Conservation (phyloP, 202 grass and related monocot genomes). For the Panicum virgatum region DNA sequence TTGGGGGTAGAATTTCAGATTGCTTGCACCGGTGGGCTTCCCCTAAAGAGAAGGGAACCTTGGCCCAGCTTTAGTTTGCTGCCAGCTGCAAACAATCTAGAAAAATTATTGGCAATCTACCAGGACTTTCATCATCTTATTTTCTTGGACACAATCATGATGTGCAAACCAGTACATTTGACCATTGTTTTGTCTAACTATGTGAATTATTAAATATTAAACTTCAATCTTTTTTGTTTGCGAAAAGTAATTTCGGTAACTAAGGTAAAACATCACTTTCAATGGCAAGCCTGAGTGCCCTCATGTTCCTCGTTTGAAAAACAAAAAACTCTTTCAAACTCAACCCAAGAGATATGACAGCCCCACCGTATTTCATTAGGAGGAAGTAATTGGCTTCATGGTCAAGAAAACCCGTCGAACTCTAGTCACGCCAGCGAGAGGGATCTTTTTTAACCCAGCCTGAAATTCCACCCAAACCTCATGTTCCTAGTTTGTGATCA, state of each 20-base stretch:
- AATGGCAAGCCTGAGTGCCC: neutral
- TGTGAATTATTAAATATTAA: neutral
- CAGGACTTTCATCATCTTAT: neutral
- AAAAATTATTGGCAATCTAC: neutral
- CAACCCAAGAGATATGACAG: too few species aligned
- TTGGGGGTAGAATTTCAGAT: conserved; percentile 5
- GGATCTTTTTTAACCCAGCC: too few species aligned
- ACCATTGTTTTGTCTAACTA: neutral
- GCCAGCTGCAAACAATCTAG: neutral
- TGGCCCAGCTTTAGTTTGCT: neutral
- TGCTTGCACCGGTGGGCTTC: conserved; percentile 45
- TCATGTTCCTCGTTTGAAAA: too few species aligned
- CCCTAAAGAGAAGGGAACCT: conserved; percentile 21
- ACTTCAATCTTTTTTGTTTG: neutral
- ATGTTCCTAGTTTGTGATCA: neutral
- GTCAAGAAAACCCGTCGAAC: too few species aligned
- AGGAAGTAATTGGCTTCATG: too few species aligned
- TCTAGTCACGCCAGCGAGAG: too few species aligned
- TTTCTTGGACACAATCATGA: neutral
- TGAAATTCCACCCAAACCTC: too few species aligned
- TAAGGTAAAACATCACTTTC: neutral
- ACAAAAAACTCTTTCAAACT: too few species aligned
- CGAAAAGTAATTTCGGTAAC: neutral
- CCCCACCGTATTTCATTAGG: too few species aligned
- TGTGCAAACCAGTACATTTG: neutral